Base-by-base conservation (phyloP, 257 asterid genomes). In the Forsythia suspensa region DNA sequence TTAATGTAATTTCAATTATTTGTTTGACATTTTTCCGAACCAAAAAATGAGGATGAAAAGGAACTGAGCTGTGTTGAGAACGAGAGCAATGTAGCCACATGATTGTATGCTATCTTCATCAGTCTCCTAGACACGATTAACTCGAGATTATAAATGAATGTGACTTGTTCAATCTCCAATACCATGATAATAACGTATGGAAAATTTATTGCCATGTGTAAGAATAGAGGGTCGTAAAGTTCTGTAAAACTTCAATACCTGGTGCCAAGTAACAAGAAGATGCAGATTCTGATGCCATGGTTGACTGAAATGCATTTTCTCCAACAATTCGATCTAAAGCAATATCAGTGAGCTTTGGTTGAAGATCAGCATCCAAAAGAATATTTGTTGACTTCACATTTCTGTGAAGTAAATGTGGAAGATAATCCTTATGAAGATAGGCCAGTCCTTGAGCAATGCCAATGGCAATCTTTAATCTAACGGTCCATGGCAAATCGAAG, bases 371-470 rank as follows among this genome's bases (percentile, higher is more conserved):
- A 80, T 92, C 97, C 13, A 94, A 84, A 81, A 94, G 92, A 72
- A 92, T 87, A 43, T 92, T 94, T 8, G 74, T 87, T 6, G 97
- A 89, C 85, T 91, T 94, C 81, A 94, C 70, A 71, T 94, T 92
- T 79, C 92, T 83, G 75, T 91, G 96, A 52, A 94, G 88, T 81
- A 94, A 86, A 87, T 77, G 92, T 4, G 95, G 97, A 74, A 85
- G 75, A 81, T 91, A 94, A 81, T 94, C 98, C 71, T 75, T 82
- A 78, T 94, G 97, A 79, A 94, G 94, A 85, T 94, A 94, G 13
- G 91, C 96, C n/a, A 92, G 85, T 71, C 92, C 98, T 77, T 88
- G 97, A 76, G 97, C 98, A 76, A 90, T 76, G 34, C 97, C 97
- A 42, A 91, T 82, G 39, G 90, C 97, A 36, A 91, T 91, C 88